Conservation (phyloP, 106 monocot species). For the Dendrobium catenatum region DNA sequence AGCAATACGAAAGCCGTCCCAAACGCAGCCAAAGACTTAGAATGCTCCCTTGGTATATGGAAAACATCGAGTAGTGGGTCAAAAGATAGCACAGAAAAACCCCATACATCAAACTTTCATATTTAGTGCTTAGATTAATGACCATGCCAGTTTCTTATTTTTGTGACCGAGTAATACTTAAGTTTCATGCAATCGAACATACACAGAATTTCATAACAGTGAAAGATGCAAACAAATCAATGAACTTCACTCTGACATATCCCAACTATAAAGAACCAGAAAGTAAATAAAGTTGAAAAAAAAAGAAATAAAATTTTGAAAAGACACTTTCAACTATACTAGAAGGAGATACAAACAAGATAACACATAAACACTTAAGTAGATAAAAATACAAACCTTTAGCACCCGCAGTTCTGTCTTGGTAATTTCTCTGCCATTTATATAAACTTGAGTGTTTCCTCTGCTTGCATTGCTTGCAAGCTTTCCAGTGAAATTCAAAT, state of each 20-base stretch:
- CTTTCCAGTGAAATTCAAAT: slow-evolving; percentile 81
- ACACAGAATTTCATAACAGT: not conserved
- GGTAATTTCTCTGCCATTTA: slow-evolving; percentile 91
- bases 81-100: not conserved
- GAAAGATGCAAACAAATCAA: not conserved
- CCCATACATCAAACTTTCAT: not conserved
- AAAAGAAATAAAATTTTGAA: not conserved
- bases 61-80: not conserved
- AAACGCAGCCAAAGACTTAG: not conserved
- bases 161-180: not conserved
- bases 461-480: slow-evolving; percentile 73
- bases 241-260: not conserved
- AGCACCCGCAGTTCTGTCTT: slow-evolving; percentile 68
- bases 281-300: not conserved
- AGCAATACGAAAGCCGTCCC: no score
- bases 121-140: not conserved
- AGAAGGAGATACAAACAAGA: not conserved
- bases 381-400: slow-evolving; percentile 33
- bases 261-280: not conserved
- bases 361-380: not conserved
- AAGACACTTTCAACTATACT: no score
- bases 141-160: not conserved
- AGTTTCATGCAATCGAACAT: not conserved
- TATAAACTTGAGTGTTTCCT: slow-evolving; percentile 84
- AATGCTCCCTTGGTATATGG: not conserved